These are phyloP conservation scores for Shiraia sp. DNA, from an alignment of 2,329 filamentous ascomycete genomes.

Conservation along the genomic window DNA sequence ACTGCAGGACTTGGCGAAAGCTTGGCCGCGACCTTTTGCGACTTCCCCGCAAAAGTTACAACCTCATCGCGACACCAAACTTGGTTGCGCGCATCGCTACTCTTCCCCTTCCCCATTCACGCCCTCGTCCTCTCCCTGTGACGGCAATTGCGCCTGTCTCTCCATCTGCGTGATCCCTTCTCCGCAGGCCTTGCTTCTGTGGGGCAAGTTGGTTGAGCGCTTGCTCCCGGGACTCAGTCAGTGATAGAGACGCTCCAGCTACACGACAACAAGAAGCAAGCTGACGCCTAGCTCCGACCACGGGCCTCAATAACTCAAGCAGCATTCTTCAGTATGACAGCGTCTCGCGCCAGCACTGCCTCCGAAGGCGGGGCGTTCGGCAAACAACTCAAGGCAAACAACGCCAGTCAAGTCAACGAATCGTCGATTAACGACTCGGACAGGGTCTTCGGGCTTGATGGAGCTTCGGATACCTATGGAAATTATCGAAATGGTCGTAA, in stretches of 20 bases:
- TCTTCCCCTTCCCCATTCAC: too few species aligned
- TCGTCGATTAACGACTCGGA: conserved; percentile 39
- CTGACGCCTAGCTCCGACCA: conserved; percentile 31
- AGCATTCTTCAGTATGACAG: conserved; percentile 19
- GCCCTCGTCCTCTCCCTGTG: conserved; percentile 1
- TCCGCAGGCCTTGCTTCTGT: conserved; percentile 21
- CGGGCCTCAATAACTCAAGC: conserved; percentile 12
- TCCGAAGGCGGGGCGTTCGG: conserved; percentile 38
- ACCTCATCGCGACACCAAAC: conserved; percentile 9
- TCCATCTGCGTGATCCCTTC: conserved; percentile 32
- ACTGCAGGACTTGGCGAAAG: neutral
- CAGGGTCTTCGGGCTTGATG: conserved; percentile 36
- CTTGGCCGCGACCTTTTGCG: conserved; percentile 1
- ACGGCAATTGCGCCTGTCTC: conserved; percentile 27
- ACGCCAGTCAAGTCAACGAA: conserved; percentile 30
- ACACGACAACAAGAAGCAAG: conserved; percentile 30
- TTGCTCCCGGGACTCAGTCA: conserved; percentile 40
- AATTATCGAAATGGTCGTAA: neutral
- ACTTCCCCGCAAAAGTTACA: conserved; percentile 5
- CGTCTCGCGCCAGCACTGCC: conserved; percentile 30
- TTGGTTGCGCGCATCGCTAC: conserved; percentile 12
- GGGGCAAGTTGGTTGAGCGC: conserved; percentile 26
- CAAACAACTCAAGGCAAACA: conserved; percentile 42
- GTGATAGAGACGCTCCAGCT: conserved; percentile 39
- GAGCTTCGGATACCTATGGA: conserved; percentile 29